Percentiles rank a stretch among this genome's conserved stretches.
phyloP scores from a whole-genome alignment of 2,329 filamentous ascomycete genomes.

The Lomentospora prolificans region DNA sequence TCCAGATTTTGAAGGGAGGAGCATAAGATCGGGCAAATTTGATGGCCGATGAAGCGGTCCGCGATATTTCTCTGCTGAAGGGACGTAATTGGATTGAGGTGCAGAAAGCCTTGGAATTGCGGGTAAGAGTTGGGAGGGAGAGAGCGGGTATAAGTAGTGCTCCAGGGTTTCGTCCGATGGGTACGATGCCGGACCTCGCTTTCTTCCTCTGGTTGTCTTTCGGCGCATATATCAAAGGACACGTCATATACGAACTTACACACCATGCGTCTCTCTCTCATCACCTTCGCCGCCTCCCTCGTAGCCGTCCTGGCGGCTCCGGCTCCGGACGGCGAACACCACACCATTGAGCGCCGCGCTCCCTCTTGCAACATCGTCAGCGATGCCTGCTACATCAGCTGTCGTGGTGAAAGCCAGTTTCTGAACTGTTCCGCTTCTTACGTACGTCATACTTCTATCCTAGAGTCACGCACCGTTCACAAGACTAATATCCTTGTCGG shows the following conservation, averaged over 20 bases:
- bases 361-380: conserved; percentile 3
- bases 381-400: conserved; percentile 5
- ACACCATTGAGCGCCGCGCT: not conserved
- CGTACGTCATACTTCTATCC: not conserved
- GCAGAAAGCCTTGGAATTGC: not conserved
- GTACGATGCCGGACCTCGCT: too few species aligned
- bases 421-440: not conserved
- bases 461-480: not conserved
- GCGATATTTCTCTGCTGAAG: too few species aligned
- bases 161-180: too few species aligned
- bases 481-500: not conserved
- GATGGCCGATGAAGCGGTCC: not conserved
- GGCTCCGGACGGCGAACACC: conserved; percentile 13
- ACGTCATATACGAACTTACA: not conserved
- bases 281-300: conserved; percentile 17
- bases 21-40: not conserved
- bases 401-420: not conserved
- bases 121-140: not conserved
- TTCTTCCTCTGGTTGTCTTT: too few species aligned
- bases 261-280: conserved; percentile 22
- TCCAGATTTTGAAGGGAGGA: too few species aligned
- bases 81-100: too few species aligned
- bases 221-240: too few species aligned
- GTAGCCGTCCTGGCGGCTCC: conserved; percentile 18
- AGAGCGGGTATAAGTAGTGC: not conserved